These are phyloP conservation scores for Dactylella cylindrospora DNA, from an alignment of 2,329 filamentous ascomycete species.

Conservation along the genomic window DNA sequence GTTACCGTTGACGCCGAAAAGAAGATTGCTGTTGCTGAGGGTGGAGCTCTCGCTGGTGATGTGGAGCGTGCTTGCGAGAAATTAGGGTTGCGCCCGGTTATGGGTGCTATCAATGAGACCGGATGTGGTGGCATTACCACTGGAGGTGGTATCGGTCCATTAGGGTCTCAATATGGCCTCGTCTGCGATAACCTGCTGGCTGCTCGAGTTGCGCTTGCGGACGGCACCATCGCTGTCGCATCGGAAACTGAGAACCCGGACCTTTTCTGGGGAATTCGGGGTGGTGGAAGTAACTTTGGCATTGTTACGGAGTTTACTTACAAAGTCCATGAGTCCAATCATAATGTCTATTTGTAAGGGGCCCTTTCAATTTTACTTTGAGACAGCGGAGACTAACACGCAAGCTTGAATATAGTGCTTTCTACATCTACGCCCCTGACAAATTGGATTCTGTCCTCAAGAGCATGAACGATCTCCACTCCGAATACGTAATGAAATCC, in stretches of 20 bases:
- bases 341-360: conserved; percentile 36
- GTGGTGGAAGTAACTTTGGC: conserved; percentile 63
- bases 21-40: conserved; percentile 18
- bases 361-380: not conserved
- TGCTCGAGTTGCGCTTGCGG: conserved; percentile 35
- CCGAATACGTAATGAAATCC: conserved; percentile 30
- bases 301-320: conserved; percentile 58
- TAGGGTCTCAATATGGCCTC: conserved; percentile 29
- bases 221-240: conserved; percentile 58
- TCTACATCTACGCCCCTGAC: conserved; percentile 22
- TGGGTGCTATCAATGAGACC: conserved; percentile 31
- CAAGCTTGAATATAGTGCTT: conserved; percentile 3
- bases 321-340: conserved; percentile 56
- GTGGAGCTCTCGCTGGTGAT: conserved; percentile 27
- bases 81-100: conserved; percentile 18
- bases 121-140: conserved; percentile 39
- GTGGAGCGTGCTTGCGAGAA: conserved; percentile 23
- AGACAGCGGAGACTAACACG: not conserved
- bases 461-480: conserved; percentile 16
- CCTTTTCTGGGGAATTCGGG: conserved; percentile 61
- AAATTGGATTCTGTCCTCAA: conserved; percentile 16
- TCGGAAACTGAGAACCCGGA: conserved; percentile 54
- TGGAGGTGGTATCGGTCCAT: conserved; percentile 30
- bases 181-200: conserved; percentile 35
- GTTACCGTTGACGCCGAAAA: conserved; percentile 30